A percentile compares a stretch with the other conserved stretches of the same genome.
These are phyloP conservation scores for Rubia yunnanensis DNA, from an alignment of 257 asterid species.

Conservation along the genomic window DNA sequence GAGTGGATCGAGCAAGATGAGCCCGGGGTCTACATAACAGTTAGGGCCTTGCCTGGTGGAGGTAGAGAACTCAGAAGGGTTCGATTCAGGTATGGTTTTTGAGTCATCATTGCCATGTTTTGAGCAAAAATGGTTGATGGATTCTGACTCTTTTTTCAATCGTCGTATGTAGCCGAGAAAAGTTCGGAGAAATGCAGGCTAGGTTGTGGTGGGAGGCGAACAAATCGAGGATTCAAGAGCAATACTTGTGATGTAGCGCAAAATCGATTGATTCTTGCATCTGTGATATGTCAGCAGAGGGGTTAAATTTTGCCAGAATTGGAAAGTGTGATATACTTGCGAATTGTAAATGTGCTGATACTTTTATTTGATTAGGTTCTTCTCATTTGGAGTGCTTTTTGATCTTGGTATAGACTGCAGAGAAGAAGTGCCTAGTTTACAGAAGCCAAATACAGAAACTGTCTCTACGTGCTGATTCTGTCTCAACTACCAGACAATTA, in stretches of 20 bases:
- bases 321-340: neutral
- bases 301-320: neutral
- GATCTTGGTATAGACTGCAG: neutral
- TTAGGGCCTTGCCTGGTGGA: slow-evolving; percentile 74
- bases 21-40: slow-evolving; percentile 91
- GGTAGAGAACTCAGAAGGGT: slow-evolving; percentile 90
- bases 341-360: neutral
- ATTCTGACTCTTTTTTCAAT: slow-evolving; percentile 9
- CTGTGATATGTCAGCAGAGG: too few species aligned
- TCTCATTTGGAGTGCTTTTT: neutral
- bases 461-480: too few species aligned
- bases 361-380: neutral
- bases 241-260: slow-evolving; percentile 54
- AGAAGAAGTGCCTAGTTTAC: neutral
- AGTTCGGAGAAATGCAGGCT: slow-evolving; percentile 86
- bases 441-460: slow-evolving; percentile 5
- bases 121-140: too few species aligned
- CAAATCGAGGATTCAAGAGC: slow-evolving; percentile 81
- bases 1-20: slow-evolving; percentile 99
- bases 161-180: slow-evolving; percentile 70
- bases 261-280: too few species aligned
- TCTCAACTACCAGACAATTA: too few species aligned
- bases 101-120: too few species aligned
- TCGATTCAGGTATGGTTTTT: slow-evolving; percentile 98
- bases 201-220: slow-evolving; percentile 96